Conservation (phyloP, 2,329 filamentous ascomycete species). For the Aspergillus hortae region DNA sequence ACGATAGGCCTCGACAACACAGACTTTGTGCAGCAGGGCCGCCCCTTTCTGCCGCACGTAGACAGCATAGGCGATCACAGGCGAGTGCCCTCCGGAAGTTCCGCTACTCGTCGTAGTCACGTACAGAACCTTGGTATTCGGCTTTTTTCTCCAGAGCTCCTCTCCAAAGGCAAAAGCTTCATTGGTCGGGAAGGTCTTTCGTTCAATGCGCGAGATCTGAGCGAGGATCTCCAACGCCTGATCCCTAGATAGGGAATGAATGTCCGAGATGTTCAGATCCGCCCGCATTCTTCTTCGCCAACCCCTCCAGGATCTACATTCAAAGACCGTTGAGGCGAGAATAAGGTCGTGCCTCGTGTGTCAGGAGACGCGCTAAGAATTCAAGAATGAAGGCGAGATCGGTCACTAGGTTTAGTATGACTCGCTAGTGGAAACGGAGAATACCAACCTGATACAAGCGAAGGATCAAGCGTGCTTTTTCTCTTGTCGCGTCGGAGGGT, state of each 20-base stretch:
- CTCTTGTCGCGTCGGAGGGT: too few species aligned
- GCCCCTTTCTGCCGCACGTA: conserved; percentile 44
- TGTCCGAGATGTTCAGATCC: conserved; percentile 31
- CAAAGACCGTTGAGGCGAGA: conserved; percentile 11
- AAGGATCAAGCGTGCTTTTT: too few species aligned
- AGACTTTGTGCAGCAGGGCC: conserved; percentile 52
- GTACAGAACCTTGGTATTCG: conserved; percentile 45
- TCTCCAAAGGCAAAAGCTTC: conserved; percentile 49
- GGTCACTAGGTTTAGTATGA: neutral
- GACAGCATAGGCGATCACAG: conserved; percentile 46
- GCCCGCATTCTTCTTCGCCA: conserved; percentile 20
- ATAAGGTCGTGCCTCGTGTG: conserved; percentile 21
- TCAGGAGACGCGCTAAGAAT: neutral
- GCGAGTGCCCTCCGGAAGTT: conserved; percentile 11
- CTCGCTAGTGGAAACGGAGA: too few species aligned
- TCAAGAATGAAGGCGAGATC: neutral
- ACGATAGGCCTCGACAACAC: conserved; percentile 46
- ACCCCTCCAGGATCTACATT: conserved; percentile 20
- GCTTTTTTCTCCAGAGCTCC: conserved; percentile 47
- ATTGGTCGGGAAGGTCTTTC: conserved; percentile 49
- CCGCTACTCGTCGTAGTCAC: conserved; percentile 14
- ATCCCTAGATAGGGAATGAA: conserved; percentile 34
- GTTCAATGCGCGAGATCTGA: conserved; percentile 42
- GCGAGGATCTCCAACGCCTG: conserved; percentile 35
- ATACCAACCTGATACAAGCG: too few species aligned